These are phyloP conservation scores for Neurospora sp. DNA, from an alignment of 495 filamentous ascomycete genomes.

Conservation along the genomic window DNA sequence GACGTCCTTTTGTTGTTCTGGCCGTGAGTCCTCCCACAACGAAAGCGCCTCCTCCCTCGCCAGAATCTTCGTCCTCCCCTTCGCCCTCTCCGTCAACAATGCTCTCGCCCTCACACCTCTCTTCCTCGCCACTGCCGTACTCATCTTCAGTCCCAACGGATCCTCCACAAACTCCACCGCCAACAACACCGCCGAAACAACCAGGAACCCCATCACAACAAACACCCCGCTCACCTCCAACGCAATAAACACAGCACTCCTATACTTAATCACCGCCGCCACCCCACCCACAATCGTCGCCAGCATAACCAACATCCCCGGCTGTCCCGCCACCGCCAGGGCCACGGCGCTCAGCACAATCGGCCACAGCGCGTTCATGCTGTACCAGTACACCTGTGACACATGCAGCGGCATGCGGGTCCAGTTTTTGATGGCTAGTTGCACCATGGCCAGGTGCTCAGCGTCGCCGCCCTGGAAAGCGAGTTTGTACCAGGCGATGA, in stretches of 20 bases:
- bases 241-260: conserved; percentile 21
- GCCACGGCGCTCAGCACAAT: background rate
- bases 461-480: conserved; percentile 1
- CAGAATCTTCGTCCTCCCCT: conserved; percentile 1
- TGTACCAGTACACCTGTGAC: conserved; percentile 10
- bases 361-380: conserved; percentile 2
- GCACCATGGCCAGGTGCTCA: conserved; percentile 3
- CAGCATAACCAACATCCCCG: conserved; percentile 5
- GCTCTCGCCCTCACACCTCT: background rate
- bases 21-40: background rate
- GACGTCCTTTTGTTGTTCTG: background rate
- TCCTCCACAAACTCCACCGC: conserved; percentile 10
- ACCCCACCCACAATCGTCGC: conserved; percentile 4
- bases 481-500: conserved; percentile 10
- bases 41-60: background rate
- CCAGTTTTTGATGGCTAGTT: conserved; percentile 4
- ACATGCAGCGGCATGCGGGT: background rate
- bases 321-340: conserved; percentile 9
- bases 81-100: background rate
- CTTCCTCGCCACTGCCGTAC: conserved; percentile 2
- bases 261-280: conserved; percentile 9
- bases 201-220: conserved; percentile 8
- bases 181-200: conserved; percentile 4
- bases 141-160: conserved; percentile 4
- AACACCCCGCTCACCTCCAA: conserved; percentile 20